These are phyloP conservation scores for Pseudogymnoascus sp. DNA, from an alignment of 2,329 filamentous ascomycete species.

Conservation along the genomic window DNA sequence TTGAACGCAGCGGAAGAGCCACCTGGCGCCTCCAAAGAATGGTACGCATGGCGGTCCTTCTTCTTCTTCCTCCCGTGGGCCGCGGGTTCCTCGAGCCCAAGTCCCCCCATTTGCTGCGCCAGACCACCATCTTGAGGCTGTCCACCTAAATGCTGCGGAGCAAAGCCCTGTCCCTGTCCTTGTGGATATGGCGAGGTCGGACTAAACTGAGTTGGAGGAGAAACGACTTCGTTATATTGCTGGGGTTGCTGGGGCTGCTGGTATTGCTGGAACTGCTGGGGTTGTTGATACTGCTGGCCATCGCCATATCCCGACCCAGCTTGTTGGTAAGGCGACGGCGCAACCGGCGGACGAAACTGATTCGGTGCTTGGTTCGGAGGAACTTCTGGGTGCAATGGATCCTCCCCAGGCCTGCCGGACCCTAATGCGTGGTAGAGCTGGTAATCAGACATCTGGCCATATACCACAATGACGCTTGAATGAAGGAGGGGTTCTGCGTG, in stretches of 20 bases:
- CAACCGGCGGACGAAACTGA: conserved; percentile 52
- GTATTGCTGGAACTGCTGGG: conserved; percentile 18
- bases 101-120: conserved; percentile 69
- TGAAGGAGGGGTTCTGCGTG: neutral
- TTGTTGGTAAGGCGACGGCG: conserved; percentile 45
- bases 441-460: conserved; percentile 47
- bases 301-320: conserved; percentile 20
- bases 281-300: conserved; percentile 12
- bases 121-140: conserved; percentile 45
- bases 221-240: conserved; percentile 13
- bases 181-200: conserved; percentile 25
- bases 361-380: conserved; percentile 44
- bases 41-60: conserved; percentile 91
- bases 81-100: conserved; percentile 55
- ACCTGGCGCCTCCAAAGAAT: conserved; percentile 69
- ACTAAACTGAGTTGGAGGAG: conserved; percentile 8
- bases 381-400: conserved; percentile 49
- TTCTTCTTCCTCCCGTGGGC: conserved; percentile 63
- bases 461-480: neutral
- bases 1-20: conserved; percentile 65
- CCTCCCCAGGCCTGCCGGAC: conserved; percentile 48
- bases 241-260: conserved; percentile 26
- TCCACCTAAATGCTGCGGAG: conserved; percentile 29
- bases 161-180: conserved; percentile 27
- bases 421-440: conserved; percentile 51